Conservation (phyloP, 768 basidiomycete species). For the Kwoniella newhampshirensis region DNA sequence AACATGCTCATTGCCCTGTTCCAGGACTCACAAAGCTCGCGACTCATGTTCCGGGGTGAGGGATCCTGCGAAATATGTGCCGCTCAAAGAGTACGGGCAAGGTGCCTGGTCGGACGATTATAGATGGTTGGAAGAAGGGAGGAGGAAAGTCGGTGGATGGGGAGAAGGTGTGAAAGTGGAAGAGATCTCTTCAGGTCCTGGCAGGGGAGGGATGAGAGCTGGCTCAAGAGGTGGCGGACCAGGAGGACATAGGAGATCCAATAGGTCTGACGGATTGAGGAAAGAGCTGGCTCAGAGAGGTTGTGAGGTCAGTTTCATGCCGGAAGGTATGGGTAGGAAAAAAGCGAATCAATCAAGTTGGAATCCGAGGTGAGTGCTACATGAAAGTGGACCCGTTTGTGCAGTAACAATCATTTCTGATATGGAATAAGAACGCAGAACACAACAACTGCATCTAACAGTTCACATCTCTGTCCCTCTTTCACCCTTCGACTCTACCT, state of each 20-base stretch:
- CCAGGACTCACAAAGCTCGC: slow-evolving; percentile 41
- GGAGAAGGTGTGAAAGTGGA: slow-evolving; percentile 52
- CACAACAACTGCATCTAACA: slow-evolving; percentile 67
- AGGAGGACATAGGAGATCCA: slow-evolving; percentile 59
- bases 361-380: slow-evolving; percentile 69
- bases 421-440: slow-evolving; percentile 59
- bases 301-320: slow-evolving; percentile 73
- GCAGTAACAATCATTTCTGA: too few relatives aligned
- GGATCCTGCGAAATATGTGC: slow-evolving; percentile 48
- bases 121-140: slow-evolving; percentile 76
- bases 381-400: background rate
- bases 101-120: slow-evolving; percentile 89
- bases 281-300: slow-evolving; percentile 67
- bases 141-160: slow-evolving; percentile 71
- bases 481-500: slow-evolving; percentile 15
- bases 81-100: slow-evolving; percentile 81
- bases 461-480: slow-evolving; percentile 69
- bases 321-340: slow-evolving; percentile 77
- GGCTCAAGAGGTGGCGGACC: slow-evolving; percentile 46
- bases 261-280: slow-evolving; percentile 69
- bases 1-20: slow-evolving; percentile 48
- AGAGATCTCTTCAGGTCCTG: slow-evolving; percentile 46
- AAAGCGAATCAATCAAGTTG: slow-evolving; percentile 77
- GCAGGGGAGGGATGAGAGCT: slow-evolving; percentile 57
- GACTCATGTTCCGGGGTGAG: slow-evolving; percentile 39